These are phyloP conservation scores for Botrytis fabae DNA, from an alignment of 2,329 filamentous ascomycete genomes.

Conservation along the genomic window DNA sequence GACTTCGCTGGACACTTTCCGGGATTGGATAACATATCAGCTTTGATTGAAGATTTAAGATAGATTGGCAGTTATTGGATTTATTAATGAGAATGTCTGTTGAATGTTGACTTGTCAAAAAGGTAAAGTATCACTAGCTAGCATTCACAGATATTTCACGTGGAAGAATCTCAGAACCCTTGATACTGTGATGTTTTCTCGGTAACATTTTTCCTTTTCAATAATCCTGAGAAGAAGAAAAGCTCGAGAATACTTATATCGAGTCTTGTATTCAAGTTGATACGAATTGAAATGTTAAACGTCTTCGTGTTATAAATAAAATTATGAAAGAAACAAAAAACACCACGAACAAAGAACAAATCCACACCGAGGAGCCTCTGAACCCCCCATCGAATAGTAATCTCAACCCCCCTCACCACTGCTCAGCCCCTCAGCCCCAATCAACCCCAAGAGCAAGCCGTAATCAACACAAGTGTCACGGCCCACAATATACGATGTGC, in stretches of 20 bases:
- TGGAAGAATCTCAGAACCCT: not conserved
- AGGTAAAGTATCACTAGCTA: not conserved
- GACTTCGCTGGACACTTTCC: not conserved
- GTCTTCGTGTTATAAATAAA: not conserved
- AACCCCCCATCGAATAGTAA: not conserved
- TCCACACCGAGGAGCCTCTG: not conserved
- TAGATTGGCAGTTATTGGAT: not conserved
- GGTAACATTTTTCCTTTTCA: not conserved
- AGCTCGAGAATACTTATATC: not conserved
- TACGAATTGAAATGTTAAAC: not conserved
- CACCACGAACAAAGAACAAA: not conserved
- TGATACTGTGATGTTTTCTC: not conserved
- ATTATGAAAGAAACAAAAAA: not conserved
- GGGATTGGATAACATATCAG: not conserved
- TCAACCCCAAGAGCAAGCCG: not conserved
- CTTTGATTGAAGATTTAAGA: not conserved
- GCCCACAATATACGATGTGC: conserved; percentile 15
- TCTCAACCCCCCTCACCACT: not conserved
- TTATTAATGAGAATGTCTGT: not conserved
- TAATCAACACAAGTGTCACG: conserved; percentile 11
- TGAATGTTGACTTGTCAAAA: not conserved
- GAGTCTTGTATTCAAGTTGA: not conserved
- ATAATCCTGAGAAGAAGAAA: not conserved
- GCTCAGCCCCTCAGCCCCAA: not conserved
- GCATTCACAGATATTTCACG: not conserved